phyloP scores from a whole-genome alignment of 805 yeast species.

The Peterozyma toletana region DNA sequence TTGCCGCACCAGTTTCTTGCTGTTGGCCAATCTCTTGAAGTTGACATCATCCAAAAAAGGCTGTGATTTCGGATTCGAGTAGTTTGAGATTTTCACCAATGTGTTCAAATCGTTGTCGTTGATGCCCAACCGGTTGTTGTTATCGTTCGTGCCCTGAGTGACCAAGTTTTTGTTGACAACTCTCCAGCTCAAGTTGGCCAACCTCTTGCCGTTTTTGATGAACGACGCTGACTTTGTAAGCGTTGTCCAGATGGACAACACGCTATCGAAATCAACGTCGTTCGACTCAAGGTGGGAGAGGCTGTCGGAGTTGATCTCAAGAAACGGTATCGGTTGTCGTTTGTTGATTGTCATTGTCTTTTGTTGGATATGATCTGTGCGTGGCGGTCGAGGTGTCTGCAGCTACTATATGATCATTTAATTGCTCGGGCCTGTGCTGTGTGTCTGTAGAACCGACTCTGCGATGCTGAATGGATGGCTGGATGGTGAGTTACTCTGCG shows the following conservation, averaged over 20 bases:
- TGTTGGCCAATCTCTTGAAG: neutral
- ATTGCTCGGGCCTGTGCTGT: too few relatives aligned
- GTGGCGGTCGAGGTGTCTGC: too few relatives aligned
- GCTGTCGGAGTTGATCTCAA: slow-evolving; percentile 22
- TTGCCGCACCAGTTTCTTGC: neutral
- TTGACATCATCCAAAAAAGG: slow-evolving; percentile 6
- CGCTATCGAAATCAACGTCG: slow-evolving; percentile 29
- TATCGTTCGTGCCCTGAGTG: neutral
- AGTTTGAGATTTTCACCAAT: slow-evolving; percentile 18
- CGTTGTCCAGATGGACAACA: slow-evolving; percentile 34
- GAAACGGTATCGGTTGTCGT: slow-evolving; percentile 18
- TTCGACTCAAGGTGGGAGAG: slow-evolving; percentile 14
- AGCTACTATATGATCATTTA: too few relatives aligned
- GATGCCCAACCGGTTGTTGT: neutral
- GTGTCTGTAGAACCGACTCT: too few relatives aligned
- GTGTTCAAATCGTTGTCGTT: slow-evolving; percentile 19
- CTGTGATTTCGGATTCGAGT: slow-evolving; percentile 1
- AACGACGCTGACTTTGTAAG: slow-evolving; percentile 23
- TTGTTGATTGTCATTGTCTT: neutral
- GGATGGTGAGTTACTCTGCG: too few relatives aligned
- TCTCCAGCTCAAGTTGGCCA: slow-evolving; percentile 29
- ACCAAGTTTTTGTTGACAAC: slow-evolving; percentile 22
- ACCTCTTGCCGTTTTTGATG: slow-evolving; percentile 23
- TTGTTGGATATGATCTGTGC: too few relatives aligned
- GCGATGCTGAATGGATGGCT: too few relatives aligned